Percentiles rank a stretch among this genome's conserved stretches.
phyloP scores from a whole-genome alignment of 108 stramenopile species.

The Epithemia pelagica region DNA sequence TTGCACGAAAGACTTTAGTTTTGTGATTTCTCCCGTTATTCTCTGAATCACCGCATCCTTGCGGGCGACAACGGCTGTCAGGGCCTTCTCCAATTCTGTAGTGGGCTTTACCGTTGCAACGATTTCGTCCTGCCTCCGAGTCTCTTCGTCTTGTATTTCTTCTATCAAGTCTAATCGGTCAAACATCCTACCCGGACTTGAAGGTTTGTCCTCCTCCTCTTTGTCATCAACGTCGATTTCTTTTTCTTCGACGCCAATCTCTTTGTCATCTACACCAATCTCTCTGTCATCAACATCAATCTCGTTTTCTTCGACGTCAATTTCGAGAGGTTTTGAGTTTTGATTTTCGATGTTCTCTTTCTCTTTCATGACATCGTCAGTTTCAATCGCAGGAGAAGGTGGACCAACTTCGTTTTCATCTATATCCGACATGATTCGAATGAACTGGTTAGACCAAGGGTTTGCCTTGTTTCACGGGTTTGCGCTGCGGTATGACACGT shows the following conservation, averaged over 20 bases:
- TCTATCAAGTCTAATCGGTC: neutral
- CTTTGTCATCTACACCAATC: too few species aligned
- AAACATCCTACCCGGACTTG: neutral
- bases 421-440: neutral
- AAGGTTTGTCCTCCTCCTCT: neutral
- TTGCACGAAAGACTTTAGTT: slow-evolving; percentile 59
- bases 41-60: slow-evolving; percentile 46
- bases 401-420: neutral
- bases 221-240: too few species aligned
- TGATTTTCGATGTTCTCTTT: neutral
- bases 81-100: slow-evolving; percentile 43
- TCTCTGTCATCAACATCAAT: too few species aligned
- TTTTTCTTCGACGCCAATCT: too few species aligned
- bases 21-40: slow-evolving; percentile 42
- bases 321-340: neutral
- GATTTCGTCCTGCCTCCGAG: slow-evolving; percentile 19
- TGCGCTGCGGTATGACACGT: neutral
- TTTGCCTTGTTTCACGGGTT: neutral
- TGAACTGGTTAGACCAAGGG: neutral
- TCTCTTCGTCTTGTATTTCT: slow-evolving; percentile 1
- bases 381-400: neutral
- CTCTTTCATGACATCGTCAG: neutral
- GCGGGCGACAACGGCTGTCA: slow-evolving; percentile 26
- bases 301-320: too few species aligned
- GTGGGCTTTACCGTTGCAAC: slow-evolving; percentile 29